phyloP scores from a whole-genome alignment of 257 asterid genomes.

The Galeopsis tetrahit region DNA sequence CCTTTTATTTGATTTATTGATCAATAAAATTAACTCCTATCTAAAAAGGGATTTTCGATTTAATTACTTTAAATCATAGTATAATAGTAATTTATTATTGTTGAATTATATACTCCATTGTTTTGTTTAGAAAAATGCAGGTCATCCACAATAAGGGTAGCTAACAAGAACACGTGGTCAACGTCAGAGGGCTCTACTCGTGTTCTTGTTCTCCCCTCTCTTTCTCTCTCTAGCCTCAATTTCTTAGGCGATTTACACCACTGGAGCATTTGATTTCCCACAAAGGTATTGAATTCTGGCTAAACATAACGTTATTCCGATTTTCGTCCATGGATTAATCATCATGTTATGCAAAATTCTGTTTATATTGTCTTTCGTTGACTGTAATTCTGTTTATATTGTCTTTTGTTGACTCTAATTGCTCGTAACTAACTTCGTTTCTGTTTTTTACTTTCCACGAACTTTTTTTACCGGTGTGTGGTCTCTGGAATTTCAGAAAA shows the following conservation, averaged over 20 bases:
- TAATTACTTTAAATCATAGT: too few species aligned
- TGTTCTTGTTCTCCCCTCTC: background rate
- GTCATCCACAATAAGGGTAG: too few species aligned
- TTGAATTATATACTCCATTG: too few species aligned
- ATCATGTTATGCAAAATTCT: background rate
- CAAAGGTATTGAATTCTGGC: conserved; percentile 23
- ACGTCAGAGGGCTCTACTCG: background rate
- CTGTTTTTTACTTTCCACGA: background rate
- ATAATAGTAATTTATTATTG: too few species aligned
- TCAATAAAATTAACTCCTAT: too few species aligned
- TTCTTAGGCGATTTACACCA: background rate
- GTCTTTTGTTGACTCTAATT: background rate
- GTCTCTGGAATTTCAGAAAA: background rate
- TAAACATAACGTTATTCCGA: background rate
- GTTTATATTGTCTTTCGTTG: background rate
- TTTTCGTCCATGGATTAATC: background rate
- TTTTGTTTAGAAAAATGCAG: too few species aligned
- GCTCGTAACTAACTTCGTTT: background rate
- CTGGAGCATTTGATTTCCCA: conserved; percentile 17
- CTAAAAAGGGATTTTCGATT: too few species aligned
- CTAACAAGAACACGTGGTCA: background rate
- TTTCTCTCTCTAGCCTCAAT: background rate
- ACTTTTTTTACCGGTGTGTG: background rate
- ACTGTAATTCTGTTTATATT: background rate
- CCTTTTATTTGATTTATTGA: too few species aligned